Evolutionary conservation across 2,329 filamentous ascomycete species (phyloP).

Genomic region (Venturia oleaginea): DNA sequence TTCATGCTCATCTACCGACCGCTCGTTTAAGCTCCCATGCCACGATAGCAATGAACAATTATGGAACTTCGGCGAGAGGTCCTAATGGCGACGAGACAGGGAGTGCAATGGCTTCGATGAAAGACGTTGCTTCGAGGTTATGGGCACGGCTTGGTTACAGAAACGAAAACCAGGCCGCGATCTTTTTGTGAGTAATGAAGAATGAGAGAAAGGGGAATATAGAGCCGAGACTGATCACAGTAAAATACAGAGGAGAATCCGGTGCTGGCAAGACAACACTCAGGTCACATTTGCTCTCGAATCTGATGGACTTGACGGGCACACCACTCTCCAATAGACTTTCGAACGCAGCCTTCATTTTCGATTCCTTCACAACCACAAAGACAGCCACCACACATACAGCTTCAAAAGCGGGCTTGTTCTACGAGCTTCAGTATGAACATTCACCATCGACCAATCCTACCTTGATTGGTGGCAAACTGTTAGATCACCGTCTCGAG

Average conservation of each 20-base stretch:
- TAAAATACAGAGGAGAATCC: constrained; percentile 68
- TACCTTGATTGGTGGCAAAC: constrained; percentile 83
- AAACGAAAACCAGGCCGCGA: constrained; percentile 83
- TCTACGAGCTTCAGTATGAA: constrained; percentile 95
- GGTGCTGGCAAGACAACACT: constrained; percentile 94
- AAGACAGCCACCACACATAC: constrained; percentile 94
- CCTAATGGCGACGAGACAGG: constrained; percentile 86
- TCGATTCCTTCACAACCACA: constrained; percentile 91
- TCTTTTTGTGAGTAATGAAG: constrained; percentile 68
- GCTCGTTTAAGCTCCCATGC: constrained; percentile 85
- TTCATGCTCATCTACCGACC: constrained; percentile 83
- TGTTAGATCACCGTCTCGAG: constrained; percentile 88
- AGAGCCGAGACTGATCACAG: background rate
- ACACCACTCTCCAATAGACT: constrained; percentile 90
- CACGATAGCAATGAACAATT: constrained; percentile 88
- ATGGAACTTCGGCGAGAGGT: constrained; percentile 78
- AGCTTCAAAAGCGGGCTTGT: constrained; percentile 89
- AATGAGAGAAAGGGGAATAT: background rate
- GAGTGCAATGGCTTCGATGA: constrained; percentile 83
- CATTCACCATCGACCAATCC: constrained; percentile 76
- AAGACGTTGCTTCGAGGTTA: constrained; percentile 81
- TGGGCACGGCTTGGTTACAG: constrained; percentile 78
- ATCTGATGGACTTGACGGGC: constrained; percentile 79
- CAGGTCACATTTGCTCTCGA: constrained; percentile 76
- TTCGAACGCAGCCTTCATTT: constrained; percentile 87